Conservation (phyloP, 129 eudicot species). For the Pseudognaphalium luteoalbum region DNA sequence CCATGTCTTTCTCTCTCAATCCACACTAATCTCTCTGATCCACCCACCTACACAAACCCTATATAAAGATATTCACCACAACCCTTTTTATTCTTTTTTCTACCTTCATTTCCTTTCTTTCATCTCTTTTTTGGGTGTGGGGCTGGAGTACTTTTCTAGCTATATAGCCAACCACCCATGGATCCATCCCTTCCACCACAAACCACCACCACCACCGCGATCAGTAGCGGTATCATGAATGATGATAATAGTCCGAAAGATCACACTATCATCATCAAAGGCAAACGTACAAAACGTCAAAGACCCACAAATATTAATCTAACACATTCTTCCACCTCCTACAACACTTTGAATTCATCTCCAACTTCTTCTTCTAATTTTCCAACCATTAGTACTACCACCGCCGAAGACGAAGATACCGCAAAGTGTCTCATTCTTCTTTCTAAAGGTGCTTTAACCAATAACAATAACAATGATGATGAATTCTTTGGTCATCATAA, state of each 20-base stretch:
- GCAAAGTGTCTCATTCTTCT: constrained; percentile 72
- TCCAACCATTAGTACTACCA: constrained; percentile 36
- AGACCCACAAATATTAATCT: constrained; percentile 35
- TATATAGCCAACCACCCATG: constrained; percentile 40
- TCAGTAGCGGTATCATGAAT: not conserved
- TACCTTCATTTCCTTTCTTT: not conserved
- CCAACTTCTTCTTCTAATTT: constrained; percentile 34
- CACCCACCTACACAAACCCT: constrained; percentile 16
- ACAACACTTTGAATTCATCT: constrained; percentile 28
- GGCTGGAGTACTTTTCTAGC: constrained; percentile 31
- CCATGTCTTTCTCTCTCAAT: constrained; percentile 25
- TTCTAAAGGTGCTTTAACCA: constrained; percentile 44
- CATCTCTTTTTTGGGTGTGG: constrained; percentile 21
- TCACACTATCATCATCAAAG: constrained; percentile 40
- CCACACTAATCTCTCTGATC: constrained; percentile 10
- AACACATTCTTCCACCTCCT: constrained; percentile 32
- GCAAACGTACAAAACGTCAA: constrained; percentile 87
- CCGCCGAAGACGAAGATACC: constrained; percentile 66
- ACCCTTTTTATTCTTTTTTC: constrained; percentile 24
- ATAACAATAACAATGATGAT: not conserved
- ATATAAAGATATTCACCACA: constrained; percentile 30
- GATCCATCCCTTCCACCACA: constrained; percentile 24
- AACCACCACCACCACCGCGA: not conserved
- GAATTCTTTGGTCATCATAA: not conserved
- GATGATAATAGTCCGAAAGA: constrained; percentile 19